Evolutionary conservation across 1,284 basidiomycete species (phyloP).

Genomic region (Volvariella volvacea): DNA sequence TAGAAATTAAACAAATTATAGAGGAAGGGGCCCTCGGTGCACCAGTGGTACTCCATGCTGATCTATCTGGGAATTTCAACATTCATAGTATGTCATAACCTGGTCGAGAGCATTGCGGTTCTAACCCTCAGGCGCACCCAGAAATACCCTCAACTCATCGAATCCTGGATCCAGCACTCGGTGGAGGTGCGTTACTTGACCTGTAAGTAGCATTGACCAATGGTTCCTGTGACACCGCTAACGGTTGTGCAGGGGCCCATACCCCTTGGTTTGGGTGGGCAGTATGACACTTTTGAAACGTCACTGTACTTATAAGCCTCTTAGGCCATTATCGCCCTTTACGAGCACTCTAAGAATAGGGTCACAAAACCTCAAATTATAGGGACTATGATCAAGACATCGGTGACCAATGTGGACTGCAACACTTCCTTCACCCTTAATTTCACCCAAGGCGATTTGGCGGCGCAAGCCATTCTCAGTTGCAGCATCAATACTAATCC

Average conservation of each 20-base stretch:
- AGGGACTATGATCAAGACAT: conserved; percentile 66
- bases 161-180: conserved; percentile 75
- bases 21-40: conserved; percentile 57
- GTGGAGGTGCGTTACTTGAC: conserved; percentile 83
- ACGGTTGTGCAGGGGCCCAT: conserved; percentile 60
- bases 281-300: not conserved
- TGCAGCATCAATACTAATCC: conserved; percentile 51
- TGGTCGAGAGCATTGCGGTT: conserved; percentile 1
- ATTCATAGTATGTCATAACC: conserved; percentile 53
- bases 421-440: conserved; percentile 73
- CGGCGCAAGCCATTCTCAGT: conserved; percentile 62
- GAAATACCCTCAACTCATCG: conserved; percentile 65
- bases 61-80: conserved; percentile 68
- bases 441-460: conserved; percentile 47
- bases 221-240: too few relatives aligned
- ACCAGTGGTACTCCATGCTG: conserved; percentile 61
- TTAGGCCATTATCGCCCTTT: conserved; percentile 71
- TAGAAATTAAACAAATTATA: conserved; percentile 60
- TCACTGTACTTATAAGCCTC: conserved; percentile 4
- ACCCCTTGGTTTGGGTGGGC: conserved; percentile 77
- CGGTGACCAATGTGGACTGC: conserved; percentile 74
- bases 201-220: conserved; percentile 43
- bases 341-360: conserved; percentile 71
- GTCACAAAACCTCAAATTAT: conserved; percentile 47
- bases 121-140: conserved; percentile 23